Evolutionary conservation across 768 basidiomycete genomes (phyloP), one percentile per base, ranked within the genome.

Genomic region (Mycena epipterygia): DNA sequence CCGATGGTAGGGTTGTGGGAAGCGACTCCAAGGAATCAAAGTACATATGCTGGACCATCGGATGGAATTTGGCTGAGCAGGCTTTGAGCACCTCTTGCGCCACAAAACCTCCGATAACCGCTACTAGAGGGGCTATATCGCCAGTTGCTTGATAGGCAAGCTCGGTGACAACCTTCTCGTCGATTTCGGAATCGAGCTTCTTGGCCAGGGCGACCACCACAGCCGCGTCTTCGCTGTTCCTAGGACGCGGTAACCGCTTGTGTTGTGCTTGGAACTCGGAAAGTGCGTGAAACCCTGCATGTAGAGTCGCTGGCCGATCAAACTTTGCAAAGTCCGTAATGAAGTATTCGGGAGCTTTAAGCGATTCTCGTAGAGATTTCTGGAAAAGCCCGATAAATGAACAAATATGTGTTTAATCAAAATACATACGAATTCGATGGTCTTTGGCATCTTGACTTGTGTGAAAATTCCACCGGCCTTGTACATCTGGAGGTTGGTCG

Each of bases 391-490:
- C 51, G 42, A 75, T 65, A 12, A 70, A 33, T 42, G 64, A 67
- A 27, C 14, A 49, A 44, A 35, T 23, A 42, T 21, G 14, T 32
- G 55, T 39, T 42, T 17, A 41, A 56, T 32, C 42, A 19, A 29
- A 46, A 30, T 4, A 87, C 96, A 77, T 76, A 98, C 97, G 76
- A 98, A 99, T 79, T 96, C 90, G 56, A 98, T 84, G 57, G 96
- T 88, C 84, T 97, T 99, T 13, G 98, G 98, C 96, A 98, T 97
- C 84, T 99, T 99, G 72, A 99, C 96, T 81, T 99, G 98, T 9
- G 95, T 96, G 80, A 98, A 99, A 70, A 97, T 93, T 41, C 98
- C 98, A 29, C 97, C 98, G 32, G 89, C 79, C 74, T 91, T 89
- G 82, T 99, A 99, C 51, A 89, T 86, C 30, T 91, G 86, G 14